Evolutionary conservation across 2,329 filamentous ascomycete genomes (phyloP).

Genomic region (Trichoderma sp.): DNA sequence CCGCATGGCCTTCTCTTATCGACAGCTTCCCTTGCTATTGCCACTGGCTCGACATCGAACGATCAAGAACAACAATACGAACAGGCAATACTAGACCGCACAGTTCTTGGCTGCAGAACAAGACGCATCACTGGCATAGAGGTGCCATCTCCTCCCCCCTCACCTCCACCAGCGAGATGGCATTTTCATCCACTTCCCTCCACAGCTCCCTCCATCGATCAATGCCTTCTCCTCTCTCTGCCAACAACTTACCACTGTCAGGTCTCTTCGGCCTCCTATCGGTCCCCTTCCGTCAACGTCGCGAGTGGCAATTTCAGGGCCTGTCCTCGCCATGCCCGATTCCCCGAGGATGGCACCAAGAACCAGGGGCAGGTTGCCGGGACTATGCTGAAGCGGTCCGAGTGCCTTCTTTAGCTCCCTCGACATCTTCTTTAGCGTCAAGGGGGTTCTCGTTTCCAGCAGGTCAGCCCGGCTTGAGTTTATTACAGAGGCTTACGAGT

Average conservation of each 20-base stretch:
- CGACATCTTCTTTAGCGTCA: slow-evolving; percentile 25
- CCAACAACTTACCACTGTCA: neutral
- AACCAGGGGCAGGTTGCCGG: slow-evolving; percentile 15
- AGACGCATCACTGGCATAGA: neutral
- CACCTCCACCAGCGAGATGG: neutral
- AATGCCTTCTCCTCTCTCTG: neutral
- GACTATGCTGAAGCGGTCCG: slow-evolving; percentile 18
- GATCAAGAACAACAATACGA: slow-evolving; percentile 1
- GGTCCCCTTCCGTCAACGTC: neutral
- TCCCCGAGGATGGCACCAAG: slow-evolving; percentile 6
- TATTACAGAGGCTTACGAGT: neutral
- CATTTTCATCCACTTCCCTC: slow-evolving; percentile 1
- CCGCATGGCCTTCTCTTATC: too few relatives aligned
- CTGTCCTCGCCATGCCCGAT: slow-evolving; percentile 17
- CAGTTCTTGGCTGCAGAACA: neutral
- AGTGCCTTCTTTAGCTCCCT: slow-evolving; percentile 19
- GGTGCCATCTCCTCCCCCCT: neutral
- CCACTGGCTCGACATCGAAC: neutral
- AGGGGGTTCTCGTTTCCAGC: neutral
- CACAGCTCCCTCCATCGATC: slow-evolving; percentile 1
- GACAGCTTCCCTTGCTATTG: neutral
- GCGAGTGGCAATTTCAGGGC: neutral
- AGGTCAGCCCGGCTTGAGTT: neutral
- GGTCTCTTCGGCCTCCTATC: neutral
- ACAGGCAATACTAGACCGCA: too few relatives aligned